Base-by-base conservation (phyloP, 768 basidiomycete genomes). In the Kwoniella dejecticola region DNA sequence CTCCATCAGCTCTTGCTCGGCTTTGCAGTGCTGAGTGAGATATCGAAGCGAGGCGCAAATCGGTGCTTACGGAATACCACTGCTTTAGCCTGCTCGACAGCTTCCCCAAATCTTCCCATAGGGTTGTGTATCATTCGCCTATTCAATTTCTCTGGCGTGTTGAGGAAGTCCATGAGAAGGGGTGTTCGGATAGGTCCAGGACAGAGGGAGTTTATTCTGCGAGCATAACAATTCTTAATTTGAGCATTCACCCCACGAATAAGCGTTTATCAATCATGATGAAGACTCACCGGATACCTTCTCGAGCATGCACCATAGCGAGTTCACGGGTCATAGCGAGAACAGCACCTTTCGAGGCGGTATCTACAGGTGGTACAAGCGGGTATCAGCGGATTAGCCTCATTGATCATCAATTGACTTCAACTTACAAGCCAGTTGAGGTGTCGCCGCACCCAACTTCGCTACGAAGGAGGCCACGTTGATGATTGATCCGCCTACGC, bases 401-500 rank as follows among this genome's bases (percentile, higher is more conserved):
- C 19, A 8, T 54, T 12, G 1, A 41, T 21, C 8, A n/a, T 3
- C 3, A 23, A 45, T 13, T 6, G 33, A 13, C 29, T n/a, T 12
- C 52, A n/a, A 84, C 88, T 73, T 65, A 93, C 92, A 99, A 55
- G 96, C 96, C n/a, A 99, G 81, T 77, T 99, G 96, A 54, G 96
- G 94, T 2, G 96, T 97, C 10, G 96, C 96, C 55, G 96, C 96
- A 36, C 96, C 96, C 83, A 95, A 81, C 62, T 92, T 80, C 13
- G 94, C 94, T 19, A 99, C 96, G 76, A 99, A 99, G 74, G 91
- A 94, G 2, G 96, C 95, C 10, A 91, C 94, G 81, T 98, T 98
- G 81, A 98, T 97, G 81, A 99, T 94, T 70, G 90, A 91, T 33
- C 82, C 82, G 17, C 82, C 83, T 11, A 82, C 81, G 71, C 84